Percentiles rank a stretch among this genome's conserved stretches.
phyloP scores from a whole-genome alignment of 2,329 filamentous ascomycete genomes.

The Aureobasidium sp. region DNA sequence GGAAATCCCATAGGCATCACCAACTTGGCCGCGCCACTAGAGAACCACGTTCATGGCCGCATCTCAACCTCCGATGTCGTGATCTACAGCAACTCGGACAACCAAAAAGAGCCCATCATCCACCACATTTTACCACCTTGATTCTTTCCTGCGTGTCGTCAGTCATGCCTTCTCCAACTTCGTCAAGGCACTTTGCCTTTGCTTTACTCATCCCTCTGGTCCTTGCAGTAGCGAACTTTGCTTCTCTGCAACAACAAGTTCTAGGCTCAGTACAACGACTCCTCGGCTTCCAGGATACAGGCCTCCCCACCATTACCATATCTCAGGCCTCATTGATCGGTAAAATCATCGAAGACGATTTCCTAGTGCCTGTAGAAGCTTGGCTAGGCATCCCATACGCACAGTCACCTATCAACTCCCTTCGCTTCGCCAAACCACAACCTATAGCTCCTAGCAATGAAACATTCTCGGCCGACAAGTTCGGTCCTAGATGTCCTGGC shows the following conservation, averaged over 20 bases:
- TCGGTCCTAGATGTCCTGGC: slow-evolving; percentile 29
- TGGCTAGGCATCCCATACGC: slow-evolving; percentile 31
- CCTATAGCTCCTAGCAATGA: slow-evolving; percentile 37
- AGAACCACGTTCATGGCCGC: background rate
- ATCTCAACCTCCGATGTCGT: slow-evolving; percentile 3
- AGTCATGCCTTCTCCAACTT: background rate
- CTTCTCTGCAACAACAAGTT: slow-evolving; percentile 12
- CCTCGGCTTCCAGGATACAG: background rate
- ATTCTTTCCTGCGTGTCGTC: background rate
- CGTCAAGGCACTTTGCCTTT: background rate
- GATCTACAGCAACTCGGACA: background rate
- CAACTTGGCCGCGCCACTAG: background rate
- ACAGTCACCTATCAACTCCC: slow-evolving; percentile 26
- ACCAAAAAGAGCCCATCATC: slow-evolving; percentile 8
- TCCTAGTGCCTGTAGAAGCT: slow-evolving; percentile 29
- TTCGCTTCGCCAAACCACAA: slow-evolving; percentile 43
- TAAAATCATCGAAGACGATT: slow-evolving; percentile 26
- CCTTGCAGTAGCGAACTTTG: background rate
- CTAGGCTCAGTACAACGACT: background rate
- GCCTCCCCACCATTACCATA: slow-evolving; percentile 22
- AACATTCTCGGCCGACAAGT: slow-evolving; percentile 37
- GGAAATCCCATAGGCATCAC: background rate
- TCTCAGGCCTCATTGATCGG: slow-evolving; percentile 29
- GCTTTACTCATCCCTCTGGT: background rate
- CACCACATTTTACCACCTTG: background rate